These are phyloP conservation scores for Helichrysum umbraculigerum DNA, from an alignment of 129 eudicot genomes.

Conservation along the genomic window DNA sequence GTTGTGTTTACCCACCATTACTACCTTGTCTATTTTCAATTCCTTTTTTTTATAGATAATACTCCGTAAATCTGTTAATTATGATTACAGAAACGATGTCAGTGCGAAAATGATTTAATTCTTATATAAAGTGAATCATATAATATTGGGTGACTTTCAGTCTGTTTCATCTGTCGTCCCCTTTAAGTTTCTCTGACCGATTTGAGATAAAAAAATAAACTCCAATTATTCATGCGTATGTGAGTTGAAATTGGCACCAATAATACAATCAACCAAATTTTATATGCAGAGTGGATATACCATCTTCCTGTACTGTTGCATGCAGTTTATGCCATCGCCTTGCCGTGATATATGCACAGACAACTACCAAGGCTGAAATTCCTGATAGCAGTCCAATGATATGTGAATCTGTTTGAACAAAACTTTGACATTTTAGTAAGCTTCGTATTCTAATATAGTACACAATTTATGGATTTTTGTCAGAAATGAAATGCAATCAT, in stretches of 20 bases:
- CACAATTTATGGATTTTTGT: background rate
- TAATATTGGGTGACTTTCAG: background rate
- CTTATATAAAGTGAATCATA: background rate
- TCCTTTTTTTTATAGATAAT: background rate
- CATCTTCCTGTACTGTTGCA: slow-evolving; percentile 35
- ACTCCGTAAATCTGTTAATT: background rate
- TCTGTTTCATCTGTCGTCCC: background rate
- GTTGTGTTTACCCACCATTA: background rate
- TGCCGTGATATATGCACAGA: slow-evolving; percentile 33
- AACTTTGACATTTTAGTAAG: slow-evolving; percentile 6
- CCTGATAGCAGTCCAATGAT: slow-evolving; percentile 43
- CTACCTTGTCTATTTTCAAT: background rate
- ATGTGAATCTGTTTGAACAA: slow-evolving; percentile 27
- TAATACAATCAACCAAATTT: background rate
- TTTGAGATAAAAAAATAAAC: background rate
- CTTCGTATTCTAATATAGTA: background rate
- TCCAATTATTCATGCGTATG: background rate
- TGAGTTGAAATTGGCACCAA: background rate
- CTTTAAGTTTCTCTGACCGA: background rate
- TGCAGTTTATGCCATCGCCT: slow-evolving; percentile 29
- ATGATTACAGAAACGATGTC: background rate
- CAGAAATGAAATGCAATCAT: background rate
- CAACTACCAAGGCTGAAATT: slow-evolving; percentile 19
- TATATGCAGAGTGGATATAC: slow-evolving; percentile 21
- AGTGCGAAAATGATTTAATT: background rate